A percentile compares a stretch with the other conserved stretches of the same genome.
phyloP scores from a whole-genome alignment of 306 rosid species.

The Gleditsia sinensis region DNA sequence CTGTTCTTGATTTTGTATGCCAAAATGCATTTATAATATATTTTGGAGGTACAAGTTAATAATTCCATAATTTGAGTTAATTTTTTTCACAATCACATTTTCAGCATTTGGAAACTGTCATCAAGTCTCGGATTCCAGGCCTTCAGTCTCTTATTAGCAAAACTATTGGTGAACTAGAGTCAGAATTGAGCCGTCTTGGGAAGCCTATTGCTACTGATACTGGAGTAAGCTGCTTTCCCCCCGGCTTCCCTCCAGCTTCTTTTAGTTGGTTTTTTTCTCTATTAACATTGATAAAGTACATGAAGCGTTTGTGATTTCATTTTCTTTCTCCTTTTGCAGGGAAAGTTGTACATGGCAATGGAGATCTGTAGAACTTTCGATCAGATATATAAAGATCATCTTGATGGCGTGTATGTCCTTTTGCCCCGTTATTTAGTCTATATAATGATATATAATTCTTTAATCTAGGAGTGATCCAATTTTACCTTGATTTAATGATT shows the following conservation, averaged over 20 bases:
- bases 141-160: conserved; percentile 91
- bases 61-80: conserved; percentile 2
- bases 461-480: not conserved
- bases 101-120: conserved; percentile 96
- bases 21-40: conserved; percentile 11
- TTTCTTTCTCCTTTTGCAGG: conserved; percentile 58
- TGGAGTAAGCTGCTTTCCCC: conserved; percentile 62
- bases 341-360: conserved; percentile 86
- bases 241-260: not conserved
- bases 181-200: conserved; percentile 88
- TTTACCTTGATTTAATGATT: conserved; percentile 31
- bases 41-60: not conserved
- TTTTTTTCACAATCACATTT: conserved; percentile 22
- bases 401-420: conserved; percentile 84
- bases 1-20: conserved; percentile 17
- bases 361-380: conserved; percentile 91
- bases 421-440: conserved; percentile 9
- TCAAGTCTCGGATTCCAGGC: conserved; percentile 95
- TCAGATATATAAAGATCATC: conserved; percentile 93
- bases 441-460: not conserved
- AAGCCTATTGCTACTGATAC: conserved; percentile 91
- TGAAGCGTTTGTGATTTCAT: conserved; percentile 2
- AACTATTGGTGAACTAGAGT: conserved; percentile 84
- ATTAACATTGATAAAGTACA: not conserved
- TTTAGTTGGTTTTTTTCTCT: not conserved